Base-by-base conservation (phyloP, 2,329 filamentous ascomycete species). In the Paraphoma sp. region DNA sequence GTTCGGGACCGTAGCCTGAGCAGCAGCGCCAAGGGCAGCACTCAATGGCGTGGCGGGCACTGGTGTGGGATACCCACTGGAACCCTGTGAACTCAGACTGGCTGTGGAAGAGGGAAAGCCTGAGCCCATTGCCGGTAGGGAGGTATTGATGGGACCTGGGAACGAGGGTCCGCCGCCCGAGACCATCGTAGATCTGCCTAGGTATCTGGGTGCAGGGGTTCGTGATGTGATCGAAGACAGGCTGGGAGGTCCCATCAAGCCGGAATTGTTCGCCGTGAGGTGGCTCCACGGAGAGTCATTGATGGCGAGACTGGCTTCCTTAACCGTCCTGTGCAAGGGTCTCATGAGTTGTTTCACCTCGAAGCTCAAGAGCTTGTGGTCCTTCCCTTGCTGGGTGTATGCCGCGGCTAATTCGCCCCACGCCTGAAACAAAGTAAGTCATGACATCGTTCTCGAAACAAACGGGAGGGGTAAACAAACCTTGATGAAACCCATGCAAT, bases 31-130 rank as follows among this genome's bases (percentile, higher is more conserved):
- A 5, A 97, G 82, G 1, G 93, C 93, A 14, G 93, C 93, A 67
- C 91, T 95, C 59, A 97, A 85, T 7, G 94, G 93, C 1, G 93
- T 97, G 69, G 95, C 92, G 8, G 93, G 93, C 38, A 93, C 79
- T 10, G 85, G 82, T 9, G 84, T 79, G 18, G 83, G 81, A 45
- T 84, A 84, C 11, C 81, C 83, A 48, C 62, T 68, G 16, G 71
- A 73, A 29, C 69, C 66, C 49, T 68, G 63, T 12, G 69, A 70
- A 17, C 65, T 58, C 28, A 75, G 51, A 51, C 68, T 73, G 4
- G 62, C 51, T 10, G 65, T 67, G 7, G 71, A 63, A 7, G 67
- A 57, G 6, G 71, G 66, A 58, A 68, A 73, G 30, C 62, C 59
- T n/a, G 70, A 73, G 1, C 62, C 60, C 23, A 69, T 67, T 3